phyloP scores from a whole-genome alignment of 2,329 filamentous ascomycete genomes.

The Pseudogymnoascus destructans region DNA sequence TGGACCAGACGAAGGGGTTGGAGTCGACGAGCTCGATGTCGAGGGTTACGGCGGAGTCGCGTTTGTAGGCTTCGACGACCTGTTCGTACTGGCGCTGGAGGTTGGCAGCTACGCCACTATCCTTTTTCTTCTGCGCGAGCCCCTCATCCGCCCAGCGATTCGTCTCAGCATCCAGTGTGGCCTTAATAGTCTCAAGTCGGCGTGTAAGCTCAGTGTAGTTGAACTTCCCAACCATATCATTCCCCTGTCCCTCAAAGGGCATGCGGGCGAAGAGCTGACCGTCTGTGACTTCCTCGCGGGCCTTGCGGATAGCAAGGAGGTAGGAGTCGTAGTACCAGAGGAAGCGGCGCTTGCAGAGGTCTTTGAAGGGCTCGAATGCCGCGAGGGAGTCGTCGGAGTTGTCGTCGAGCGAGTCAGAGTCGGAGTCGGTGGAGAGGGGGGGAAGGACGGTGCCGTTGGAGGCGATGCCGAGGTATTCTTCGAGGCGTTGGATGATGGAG shows the following conservation, averaged over 20 bases:
- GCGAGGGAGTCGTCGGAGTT: conserved; percentile 35
- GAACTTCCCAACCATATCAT: conserved; percentile 78
- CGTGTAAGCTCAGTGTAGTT: conserved; percentile 62
- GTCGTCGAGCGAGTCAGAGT: conserved; percentile 28
- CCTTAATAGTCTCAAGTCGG: conserved; percentile 56
- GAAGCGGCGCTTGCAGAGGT: conserved; percentile 82
- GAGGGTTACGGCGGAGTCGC: conserved; percentile 54
- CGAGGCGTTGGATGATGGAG: conserved; percentile 72
- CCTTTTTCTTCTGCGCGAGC: conserved; percentile 44
- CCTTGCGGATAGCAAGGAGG: conserved; percentile 54
- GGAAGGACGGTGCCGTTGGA: conserved; percentile 32
- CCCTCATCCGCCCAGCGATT: conserved; percentile 60
- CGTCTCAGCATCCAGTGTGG: conserved; percentile 59
- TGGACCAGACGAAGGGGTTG: conserved; percentile 79
- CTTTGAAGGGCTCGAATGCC: conserved; percentile 75
- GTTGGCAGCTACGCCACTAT: conserved; percentile 66
- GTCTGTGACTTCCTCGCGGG: conserved; percentile 48
- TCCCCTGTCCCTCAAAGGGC: conserved; percentile 70
- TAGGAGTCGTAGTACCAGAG: conserved; percentile 95
- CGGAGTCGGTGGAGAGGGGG: conserved; percentile 23
- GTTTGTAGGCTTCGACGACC: conserved; percentile 61
- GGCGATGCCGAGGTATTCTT: conserved; percentile 58
- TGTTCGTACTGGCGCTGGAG: conserved; percentile 77
- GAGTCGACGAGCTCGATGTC: conserved; percentile 63
- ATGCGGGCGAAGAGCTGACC: conserved; percentile 58